A percentile compares a stretch with the other conserved stretches of the same genome.
These are phyloP conservation scores for Sequoia sempervirens DNA, from an alignment of 75 land plant genomes.

Conservation along the genomic window DNA sequence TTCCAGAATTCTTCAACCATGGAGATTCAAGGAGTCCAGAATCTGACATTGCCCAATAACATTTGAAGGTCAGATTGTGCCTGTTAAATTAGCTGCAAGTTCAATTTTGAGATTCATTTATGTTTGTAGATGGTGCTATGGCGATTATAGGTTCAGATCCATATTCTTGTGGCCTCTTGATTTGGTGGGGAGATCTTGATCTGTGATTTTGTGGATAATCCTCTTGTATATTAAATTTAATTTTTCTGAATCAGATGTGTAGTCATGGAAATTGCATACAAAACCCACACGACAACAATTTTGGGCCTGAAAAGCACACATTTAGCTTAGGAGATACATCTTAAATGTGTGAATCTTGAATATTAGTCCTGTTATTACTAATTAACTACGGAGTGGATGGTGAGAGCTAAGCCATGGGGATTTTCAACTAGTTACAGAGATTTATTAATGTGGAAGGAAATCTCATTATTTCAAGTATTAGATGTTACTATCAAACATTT, in stretches of 20 bases:
- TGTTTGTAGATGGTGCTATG: not conserved
- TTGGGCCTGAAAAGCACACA: not conserved
- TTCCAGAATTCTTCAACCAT: conserved; percentile 56
- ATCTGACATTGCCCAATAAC: conserved; percentile 37
- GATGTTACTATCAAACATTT: not conserved
- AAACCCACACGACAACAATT: not conserved
- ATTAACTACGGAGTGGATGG: not conserved
- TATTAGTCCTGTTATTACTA: not conserved
- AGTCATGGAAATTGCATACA: not conserved
- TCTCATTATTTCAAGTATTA: too few species aligned
- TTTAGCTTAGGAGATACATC: not conserved
- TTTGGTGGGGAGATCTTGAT: not conserved
- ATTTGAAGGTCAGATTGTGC: conserved; percentile 4
- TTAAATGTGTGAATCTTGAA: not conserved
- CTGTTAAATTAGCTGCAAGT: not conserved
- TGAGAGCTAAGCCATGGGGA: not conserved
- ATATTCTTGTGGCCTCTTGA: not conserved
- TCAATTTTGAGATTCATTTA: not conserved
- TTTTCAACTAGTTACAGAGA: too few species aligned
- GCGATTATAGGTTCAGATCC: not conserved
- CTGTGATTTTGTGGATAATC: not conserved
- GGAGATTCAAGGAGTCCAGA: conserved; percentile 54
- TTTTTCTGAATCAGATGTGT: not conserved
- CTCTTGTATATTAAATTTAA: not conserved
- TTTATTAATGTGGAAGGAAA: too few species aligned